These are phyloP conservation scores for Glaciozyma antarctica DNA, from an alignment of 768 basidiomycete genomes.

Conservation along the genomic window DNA sequence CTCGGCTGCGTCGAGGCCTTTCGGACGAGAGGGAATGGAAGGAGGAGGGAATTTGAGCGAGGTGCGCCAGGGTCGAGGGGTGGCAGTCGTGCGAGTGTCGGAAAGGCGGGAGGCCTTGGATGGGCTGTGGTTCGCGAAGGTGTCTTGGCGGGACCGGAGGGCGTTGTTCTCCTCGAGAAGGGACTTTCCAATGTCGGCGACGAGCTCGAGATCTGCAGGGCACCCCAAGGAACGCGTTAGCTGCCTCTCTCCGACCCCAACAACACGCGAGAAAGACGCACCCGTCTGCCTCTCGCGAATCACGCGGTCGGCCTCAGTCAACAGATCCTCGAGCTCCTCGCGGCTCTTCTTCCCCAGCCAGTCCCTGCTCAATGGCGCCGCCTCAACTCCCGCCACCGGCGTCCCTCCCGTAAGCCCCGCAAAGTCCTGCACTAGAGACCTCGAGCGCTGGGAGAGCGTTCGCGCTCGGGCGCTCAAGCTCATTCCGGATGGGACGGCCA, in stretches of 20 bases:
- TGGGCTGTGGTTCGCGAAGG: constrained; percentile 1
- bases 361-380: background rate
- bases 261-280: constrained; percentile 7
- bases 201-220: constrained; percentile 17
- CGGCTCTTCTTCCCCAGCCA: constrained; percentile 17
- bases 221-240: background rate
- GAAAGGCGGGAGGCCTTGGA: background rate
- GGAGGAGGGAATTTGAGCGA: constrained; percentile 12
- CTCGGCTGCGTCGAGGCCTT: background rate
- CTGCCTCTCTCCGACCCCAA: background rate
- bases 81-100: background rate
- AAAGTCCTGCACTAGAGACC: background rate
- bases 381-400: background rate
- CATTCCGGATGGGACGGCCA: background rate
- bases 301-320: constrained; percentile 30
- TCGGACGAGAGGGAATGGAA: background rate
- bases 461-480: background rate
- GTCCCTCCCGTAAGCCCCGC: background rate
- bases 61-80: constrained; percentile 3
- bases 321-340: constrained; percentile 32
- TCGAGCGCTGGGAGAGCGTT: background rate
- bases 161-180: constrained; percentile 24
- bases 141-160: constrained; percentile 14
- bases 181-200: constrained; percentile 17
- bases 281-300: constrained; percentile 30